phyloP scores from a whole-genome alignment of 768 basidiomycete species.

The Clitopilus passeckerianus region DNA sequence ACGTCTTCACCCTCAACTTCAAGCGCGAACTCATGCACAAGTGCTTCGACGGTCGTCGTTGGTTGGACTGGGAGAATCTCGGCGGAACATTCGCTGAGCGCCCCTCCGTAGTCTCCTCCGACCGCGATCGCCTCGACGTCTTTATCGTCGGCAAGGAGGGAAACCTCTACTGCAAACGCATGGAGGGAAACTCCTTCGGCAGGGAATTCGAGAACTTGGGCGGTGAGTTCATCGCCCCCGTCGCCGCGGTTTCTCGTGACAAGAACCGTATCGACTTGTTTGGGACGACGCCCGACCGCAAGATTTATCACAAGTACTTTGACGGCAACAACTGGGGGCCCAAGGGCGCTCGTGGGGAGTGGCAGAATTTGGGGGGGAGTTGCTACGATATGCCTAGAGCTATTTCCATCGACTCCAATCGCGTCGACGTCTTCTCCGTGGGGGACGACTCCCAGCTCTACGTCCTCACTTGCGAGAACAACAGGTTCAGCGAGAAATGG shows the following conservation, averaged over 20 bases:
- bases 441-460: conserved; percentile 4
- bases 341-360: neutral
- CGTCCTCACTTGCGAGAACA: neutral
- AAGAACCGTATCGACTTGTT: conserved; percentile 6
- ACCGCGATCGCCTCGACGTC: neutral
- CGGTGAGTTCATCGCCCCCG: neutral
- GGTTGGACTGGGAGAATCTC: conserved; percentile 6
- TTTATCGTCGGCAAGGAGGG: conserved; percentile 2
- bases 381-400: conserved; percentile 1
- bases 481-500: neutral
- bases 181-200: neutral
- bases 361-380: conserved; percentile 5
- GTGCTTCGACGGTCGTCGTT: conserved; percentile 5
- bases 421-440: conserved; percentile 5
- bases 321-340: too few relatives aligned
- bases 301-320: conserved; percentile 8
- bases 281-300: conserved; percentile 2
- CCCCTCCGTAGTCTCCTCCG: conserved; percentile 5
- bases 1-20: conserved; percentile 10
- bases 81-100: conserved; percentile 5
- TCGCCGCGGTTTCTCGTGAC: neutral
- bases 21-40: conserved; percentile 9
- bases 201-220: conserved; percentile 1
- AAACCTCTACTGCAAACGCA: neutral
- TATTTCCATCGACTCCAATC: conserved; percentile 3